These are phyloP conservation scores for Fusarium sp. DNA, from an alignment of 2,329 filamentous ascomycete genomes.

Conservation along the genomic window DNA sequence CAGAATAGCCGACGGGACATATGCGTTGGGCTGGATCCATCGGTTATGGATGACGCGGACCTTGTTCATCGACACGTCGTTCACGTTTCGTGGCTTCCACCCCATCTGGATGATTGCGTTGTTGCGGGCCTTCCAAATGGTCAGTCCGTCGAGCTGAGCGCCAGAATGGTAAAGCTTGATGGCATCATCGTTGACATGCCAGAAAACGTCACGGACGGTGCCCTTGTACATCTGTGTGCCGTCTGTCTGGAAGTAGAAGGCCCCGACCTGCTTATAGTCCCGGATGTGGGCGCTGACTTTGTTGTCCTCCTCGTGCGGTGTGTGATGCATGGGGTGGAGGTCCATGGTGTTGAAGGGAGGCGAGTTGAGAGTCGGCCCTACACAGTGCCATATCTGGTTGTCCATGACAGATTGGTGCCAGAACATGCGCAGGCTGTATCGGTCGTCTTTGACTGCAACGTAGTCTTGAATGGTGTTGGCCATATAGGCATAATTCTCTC, in stretches of 20 bases:
- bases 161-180: constrained; percentile 52
- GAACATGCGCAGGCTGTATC: constrained; percentile 48
- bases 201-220: constrained; percentile 49
- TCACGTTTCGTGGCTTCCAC: constrained; percentile 46
- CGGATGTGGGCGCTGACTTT: neutral
- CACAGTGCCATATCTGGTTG: constrained; percentile 41
- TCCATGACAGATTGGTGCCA: constrained; percentile 32
- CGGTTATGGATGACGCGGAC: constrained; percentile 24
- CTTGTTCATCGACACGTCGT: constrained; percentile 42
- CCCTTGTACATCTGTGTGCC: constrained; percentile 51
- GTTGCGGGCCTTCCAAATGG: constrained; percentile 48
- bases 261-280: constrained; percentile 55
- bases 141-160: constrained; percentile 36
- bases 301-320: constrained; percentile 32
- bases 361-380: constrained; percentile 48
- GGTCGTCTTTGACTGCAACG: constrained; percentile 44
- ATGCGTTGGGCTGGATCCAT: neutral
- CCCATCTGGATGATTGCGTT: constrained; percentile 52
- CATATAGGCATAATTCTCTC: constrained; percentile 54
- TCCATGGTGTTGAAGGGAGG: constrained; percentile 55
- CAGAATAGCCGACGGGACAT: neutral
- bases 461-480: constrained; percentile 49
- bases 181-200: constrained; percentile 51
- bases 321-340: constrained; percentile 33
- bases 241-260: constrained; percentile 53